These are phyloP conservation scores for Pneumocystis murina DNA, from an alignment of 1,139 yeast genomes.

Conservation along the genomic window DNA sequence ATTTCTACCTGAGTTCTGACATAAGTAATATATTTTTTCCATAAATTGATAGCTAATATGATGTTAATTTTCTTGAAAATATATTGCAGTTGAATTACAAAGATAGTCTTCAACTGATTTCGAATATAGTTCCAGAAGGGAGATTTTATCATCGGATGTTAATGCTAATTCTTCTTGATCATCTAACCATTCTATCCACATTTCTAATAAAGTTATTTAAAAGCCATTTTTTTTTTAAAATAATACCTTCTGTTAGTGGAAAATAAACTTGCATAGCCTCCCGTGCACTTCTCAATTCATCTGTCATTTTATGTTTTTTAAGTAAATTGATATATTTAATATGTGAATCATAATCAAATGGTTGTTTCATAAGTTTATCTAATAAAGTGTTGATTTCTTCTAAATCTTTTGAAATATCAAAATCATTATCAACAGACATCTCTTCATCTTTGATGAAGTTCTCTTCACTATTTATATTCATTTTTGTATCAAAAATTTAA, in stretches of 20 bases:
- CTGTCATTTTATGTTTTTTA: not conserved
- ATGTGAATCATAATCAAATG: constrained; percentile 1
- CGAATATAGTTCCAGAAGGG: constrained; percentile 14
- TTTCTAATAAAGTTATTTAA: constrained; percentile 1
- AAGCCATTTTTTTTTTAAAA: not conserved
- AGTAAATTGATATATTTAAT: constrained; percentile 1
- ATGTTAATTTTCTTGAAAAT: not conserved
- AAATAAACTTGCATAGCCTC: constrained; percentile 7
- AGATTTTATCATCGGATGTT: constrained; percentile 6
- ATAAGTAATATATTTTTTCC: constrained; percentile 17
- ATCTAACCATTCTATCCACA: constrained; percentile 8
- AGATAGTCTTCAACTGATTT: constrained; percentile 16
- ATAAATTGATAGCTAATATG: constrained; percentile 11
- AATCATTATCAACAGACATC: not conserved
- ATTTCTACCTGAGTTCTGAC: constrained; percentile 7
- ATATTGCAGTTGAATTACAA: not conserved
- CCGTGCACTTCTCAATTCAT: constrained; percentile 1
- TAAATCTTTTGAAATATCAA: not conserved
- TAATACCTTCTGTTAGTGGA: constrained; percentile 5
- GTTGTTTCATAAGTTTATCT: not conserved
- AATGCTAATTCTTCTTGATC: not conserved
- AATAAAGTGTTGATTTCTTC: not conserved
- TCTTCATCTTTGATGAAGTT: not conserved
- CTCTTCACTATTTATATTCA: not conserved
- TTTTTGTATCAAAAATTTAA: not conserved